Conservation (phyloP, 495 filamentous ascomycete genomes). For the Penicillium roqueforti region DNA sequence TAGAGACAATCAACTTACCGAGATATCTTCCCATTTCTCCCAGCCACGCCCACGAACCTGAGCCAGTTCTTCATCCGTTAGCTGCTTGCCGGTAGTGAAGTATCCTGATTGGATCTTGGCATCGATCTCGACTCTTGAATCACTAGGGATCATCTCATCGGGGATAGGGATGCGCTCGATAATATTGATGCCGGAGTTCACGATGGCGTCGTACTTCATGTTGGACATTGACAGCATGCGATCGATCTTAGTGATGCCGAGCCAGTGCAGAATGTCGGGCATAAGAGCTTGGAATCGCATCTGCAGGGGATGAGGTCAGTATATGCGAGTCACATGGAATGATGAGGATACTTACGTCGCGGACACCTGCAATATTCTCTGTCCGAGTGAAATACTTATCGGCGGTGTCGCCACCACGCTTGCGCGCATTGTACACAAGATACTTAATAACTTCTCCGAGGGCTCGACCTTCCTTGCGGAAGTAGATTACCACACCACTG, state of each 20-base stretch:
- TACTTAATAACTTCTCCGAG: constrained; percentile 98
- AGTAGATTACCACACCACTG: constrained; percentile 96
- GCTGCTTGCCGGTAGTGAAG: constrained; percentile 88
- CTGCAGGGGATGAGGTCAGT: constrained; percentile 11
- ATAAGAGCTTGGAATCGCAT: constrained; percentile 99
- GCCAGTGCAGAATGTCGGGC: constrained; percentile 97
- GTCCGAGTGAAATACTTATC: constrained; percentile 98
- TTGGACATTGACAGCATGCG: constrained; percentile 98
- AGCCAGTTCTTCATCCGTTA: constrained; percentile 80
- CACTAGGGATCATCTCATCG: constrained; percentile 88
- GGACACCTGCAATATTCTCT: constrained; percentile 95
- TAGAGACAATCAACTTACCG: constrained; percentile 33
- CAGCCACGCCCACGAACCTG: constrained; percentile 86
- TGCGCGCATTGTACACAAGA: constrained; percentile 92
- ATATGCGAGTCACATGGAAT: not conserved
- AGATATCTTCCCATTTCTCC: constrained; percentile 71
- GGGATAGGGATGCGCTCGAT: constrained; percentile 90
- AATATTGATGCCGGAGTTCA: constrained; percentile 92
- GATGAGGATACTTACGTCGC: constrained; percentile 42
- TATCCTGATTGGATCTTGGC: constrained; percentile 97
- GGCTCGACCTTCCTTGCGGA: constrained; percentile 95
- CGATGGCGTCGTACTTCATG: constrained; percentile 99
- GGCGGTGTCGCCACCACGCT: constrained; percentile 74
- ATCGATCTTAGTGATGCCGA: constrained; percentile 98
- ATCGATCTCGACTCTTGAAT: constrained; percentile 96